Evolutionary conservation across 2,329 filamentous ascomycete species (phyloP), one percentile per base, ranked within the genome.

Genomic region (Penicillium hesseltinei): DNA sequence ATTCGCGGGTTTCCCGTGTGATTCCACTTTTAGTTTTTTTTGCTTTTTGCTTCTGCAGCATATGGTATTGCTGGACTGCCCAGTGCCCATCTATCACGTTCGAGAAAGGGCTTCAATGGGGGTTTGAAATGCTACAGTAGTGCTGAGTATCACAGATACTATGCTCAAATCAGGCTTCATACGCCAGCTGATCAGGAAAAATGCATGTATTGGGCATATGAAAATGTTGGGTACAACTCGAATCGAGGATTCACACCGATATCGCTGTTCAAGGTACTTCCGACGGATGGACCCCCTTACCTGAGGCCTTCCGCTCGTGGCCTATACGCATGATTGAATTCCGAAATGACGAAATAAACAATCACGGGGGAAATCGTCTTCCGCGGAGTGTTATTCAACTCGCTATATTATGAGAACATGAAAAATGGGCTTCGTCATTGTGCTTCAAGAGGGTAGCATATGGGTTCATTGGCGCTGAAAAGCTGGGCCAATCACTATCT

Each of bases 121-220:
- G 17, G 4, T 1, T 33, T 38, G 15, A 49, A 23, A 54, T 54
- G 52, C 29, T 43, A 54, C 52, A 50, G 52, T 54, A 19, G 52
- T 35, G 43, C 25, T 27, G 27, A 33, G 25, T 42, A 29, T 33
- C 6, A 29, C 38, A 21, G 19, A 6, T 19, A 11, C 10, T 9
- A 51, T n/a, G 5, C 27, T n/a, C 38, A 25, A 33, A 25, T 31
- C 19, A 6, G 19, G 15, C 27, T 51, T n/a, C 13, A 25, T 23
- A 36, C 13, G 13, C 36, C 36, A 43, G 19, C 27, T 51, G 49
- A 33, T 51, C 27, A 9, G 17, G 27, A 19, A 9, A 17, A 42
- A 31, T n/a, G 8, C 21, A 51, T 31, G 13, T 42, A 15, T 15
- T 7, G 15, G 13, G n/a, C 48, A 23, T 51, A 43, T 51, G 27